Base-by-base conservation (phyloP, 352 stramenopile species). In the Phytophthora nicotianae region DNA sequence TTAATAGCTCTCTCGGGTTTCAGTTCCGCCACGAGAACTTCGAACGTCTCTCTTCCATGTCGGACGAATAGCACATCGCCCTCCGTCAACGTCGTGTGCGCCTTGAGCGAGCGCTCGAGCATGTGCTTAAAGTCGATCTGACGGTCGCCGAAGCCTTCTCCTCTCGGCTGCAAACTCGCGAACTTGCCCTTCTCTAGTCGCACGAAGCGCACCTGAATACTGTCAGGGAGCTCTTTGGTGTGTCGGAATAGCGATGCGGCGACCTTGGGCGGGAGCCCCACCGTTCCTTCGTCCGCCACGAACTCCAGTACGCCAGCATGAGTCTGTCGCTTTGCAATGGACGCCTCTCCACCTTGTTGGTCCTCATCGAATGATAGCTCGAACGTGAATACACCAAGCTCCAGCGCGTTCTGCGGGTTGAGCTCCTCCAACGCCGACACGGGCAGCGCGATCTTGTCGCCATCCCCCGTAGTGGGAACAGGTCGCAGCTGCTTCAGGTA, bases 271-370 rank as follows among this genome's bases (percentile, higher is more conserved):
- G 88, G 86, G 13, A 96, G 48, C 17, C 82, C 86, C 27, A 94
- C 80, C 0, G 74, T 89, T 16, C 82, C 85, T 67, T 96, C 86
- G 1, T 81, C 79, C 4, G 85, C 88, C 21, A 86, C 74, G 54
- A 96, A 95, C 51, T 94, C 83, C 1, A 93, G 53, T 20, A 96
- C 86, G 11, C 88, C 86, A 0, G 81, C 80, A 58, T 95, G 83
- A 1, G 86, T 95, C 45, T 69, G 74, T 38, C 49, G 62, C 50
- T 21, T 45, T 11, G 21, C 2, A 55, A 13, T 41, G 6, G 5
- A 49, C 11, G 20, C n/a, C 19, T 47, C 51, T 43, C 26, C 40
- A 20, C 14, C 19, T 13, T n/a, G 13, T 5, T 49, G 17, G 1
- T 58, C 43, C 2, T 66, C 53, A 10, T 48, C 20, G 14, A 72